phyloP scores from a whole-genome alignment of 2,329 filamentous ascomycete species.

The Fusarium anguioides region DNA sequence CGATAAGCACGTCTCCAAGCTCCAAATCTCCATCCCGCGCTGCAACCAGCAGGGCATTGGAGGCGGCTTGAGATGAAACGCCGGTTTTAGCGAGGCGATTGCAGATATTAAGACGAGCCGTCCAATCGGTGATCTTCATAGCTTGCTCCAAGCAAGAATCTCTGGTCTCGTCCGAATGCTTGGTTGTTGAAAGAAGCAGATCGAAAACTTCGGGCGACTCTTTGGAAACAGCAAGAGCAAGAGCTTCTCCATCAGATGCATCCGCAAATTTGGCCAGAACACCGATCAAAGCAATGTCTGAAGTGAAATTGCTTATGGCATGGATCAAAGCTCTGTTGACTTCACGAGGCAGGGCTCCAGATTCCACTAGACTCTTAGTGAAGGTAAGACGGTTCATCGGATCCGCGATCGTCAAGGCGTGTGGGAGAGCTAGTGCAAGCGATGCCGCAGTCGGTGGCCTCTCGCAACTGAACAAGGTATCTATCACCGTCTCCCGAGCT shows the following conservation, averaged over 20 bases:
- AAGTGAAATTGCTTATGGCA: slow-evolving; percentile 59
- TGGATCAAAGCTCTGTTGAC: slow-evolving; percentile 64
- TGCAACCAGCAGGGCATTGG: slow-evolving; percentile 62
- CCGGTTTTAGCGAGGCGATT: slow-evolving; percentile 59
- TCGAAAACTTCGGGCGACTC: slow-evolving; percentile 59
- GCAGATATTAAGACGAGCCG: slow-evolving; percentile 57
- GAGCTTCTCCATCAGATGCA: slow-evolving; percentile 61
- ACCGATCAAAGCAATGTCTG: slow-evolving; percentile 62
- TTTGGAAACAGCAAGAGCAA: slow-evolving; percentile 59
- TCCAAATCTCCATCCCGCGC: slow-evolving; percentile 64
- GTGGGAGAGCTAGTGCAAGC: slow-evolving; percentile 62
- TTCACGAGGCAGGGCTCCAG: slow-evolving; percentile 60
- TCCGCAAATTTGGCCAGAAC: slow-evolving; percentile 60
- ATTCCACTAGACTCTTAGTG: slow-evolving; percentile 61
- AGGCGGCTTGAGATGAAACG: slow-evolving; percentile 58
- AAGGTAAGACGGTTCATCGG: slow-evolving; percentile 63
- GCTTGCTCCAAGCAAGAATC: slow-evolving; percentile 58
- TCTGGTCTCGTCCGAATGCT: slow-evolving; percentile 53
- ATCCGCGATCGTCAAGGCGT: slow-evolving; percentile 63
- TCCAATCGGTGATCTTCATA: slow-evolving; percentile 54
- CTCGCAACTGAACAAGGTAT: slow-evolving; percentile 58
- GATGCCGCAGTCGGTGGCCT: slow-evolving; percentile 55
- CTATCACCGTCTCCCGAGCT: slow-evolving; percentile 58
- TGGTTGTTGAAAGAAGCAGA: slow-evolving; percentile 54
- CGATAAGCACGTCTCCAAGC: slow-evolving; percentile 62